Evolutionary conservation across 208 protist genomes (phyloP), one percentile per base, ranked within the genome.

Genomic region (Porcisia hertigi): DNA sequence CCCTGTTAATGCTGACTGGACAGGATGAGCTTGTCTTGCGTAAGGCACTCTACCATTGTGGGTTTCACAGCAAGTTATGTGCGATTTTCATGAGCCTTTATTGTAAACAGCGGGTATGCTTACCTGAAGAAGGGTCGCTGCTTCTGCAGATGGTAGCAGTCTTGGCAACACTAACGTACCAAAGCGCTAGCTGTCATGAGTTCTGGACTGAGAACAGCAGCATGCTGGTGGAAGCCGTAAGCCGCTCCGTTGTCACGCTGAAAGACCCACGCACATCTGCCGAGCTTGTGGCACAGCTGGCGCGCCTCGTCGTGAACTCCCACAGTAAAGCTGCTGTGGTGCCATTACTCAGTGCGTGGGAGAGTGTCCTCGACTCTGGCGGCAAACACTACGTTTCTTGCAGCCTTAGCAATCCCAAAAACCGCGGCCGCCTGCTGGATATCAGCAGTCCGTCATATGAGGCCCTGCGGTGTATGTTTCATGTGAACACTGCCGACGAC

Each of bases 221-320:
- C n/a, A 54, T 62, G 9, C 57, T 81, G 20, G n/a, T 69, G 34
- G 54, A 34, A 41, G 18, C 72, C 43, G 23, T 57, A 4, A 45
- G 75, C 18, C 16, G 23, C 36, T 60, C 55, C 20, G 30, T 52
- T 20, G 57, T 3, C 14, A 72, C 20, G 18, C 16, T 30, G 16
- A 9, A 9, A 59, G 64, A 59, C n/a, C 41, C 45, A 7, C 59
- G 64, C 41, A 16, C 43, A 23, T 47, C 67, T 41, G 76, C 77
- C 34, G 82, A 82, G 43, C 67, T 86, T 23, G 69, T 83, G 43
- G 66, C 63, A 3, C 85, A 89, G 74, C 53, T 89, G 53, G 76
- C 76, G 71, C 85, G 85, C 12, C 74, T 89, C 57, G 78, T 76
- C 34, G 74, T 89, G 43, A 89, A 89, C 67, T 63, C 76, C 20